Evolutionary conservation across 164 flowering plant genomes (phyloP).

Genomic region (Chimonanthus praecox): DNA sequence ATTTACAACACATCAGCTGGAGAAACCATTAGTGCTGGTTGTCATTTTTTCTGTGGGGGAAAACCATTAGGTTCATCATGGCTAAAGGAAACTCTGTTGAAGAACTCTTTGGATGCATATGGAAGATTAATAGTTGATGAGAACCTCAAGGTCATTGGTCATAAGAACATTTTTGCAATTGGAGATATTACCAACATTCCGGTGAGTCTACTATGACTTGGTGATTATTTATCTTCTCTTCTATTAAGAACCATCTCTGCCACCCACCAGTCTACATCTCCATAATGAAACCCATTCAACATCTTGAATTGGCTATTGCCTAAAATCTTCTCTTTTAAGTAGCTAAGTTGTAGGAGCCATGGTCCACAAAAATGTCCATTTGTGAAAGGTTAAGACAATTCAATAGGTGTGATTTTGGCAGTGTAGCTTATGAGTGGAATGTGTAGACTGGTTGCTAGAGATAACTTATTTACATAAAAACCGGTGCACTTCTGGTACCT

Average conservation of each 20-base stretch:
- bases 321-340: background rate
- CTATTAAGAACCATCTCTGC: background rate
- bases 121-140: constrained; percentile 79
- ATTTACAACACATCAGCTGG: constrained; percentile 46
- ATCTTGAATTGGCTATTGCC: background rate
- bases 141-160: constrained; percentile 58
- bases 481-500: background rate
- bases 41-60: constrained; percentile 66
- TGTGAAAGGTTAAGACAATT: background rate
- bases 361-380: background rate
- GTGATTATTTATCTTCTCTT: background rate
- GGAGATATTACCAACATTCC: constrained; percentile 78
- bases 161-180: constrained; percentile 58
- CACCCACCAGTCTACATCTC: background rate
- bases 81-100: constrained; percentile 51
- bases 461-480: background rate
- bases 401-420: background rate
- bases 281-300: background rate
- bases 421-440: background rate
- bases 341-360: background rate
- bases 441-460: background rate
- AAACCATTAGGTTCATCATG: constrained; percentile 51
- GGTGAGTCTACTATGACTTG: constrained; percentile 33
- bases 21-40: constrained; percentile 56
- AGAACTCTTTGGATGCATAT: constrained; percentile 35